Percentiles rank a stretch among this genome's conserved stretches.
Evolutionary conservation across 495 filamentous ascomycete genomes (phyloP).

Genomic region (Oidiodendron maius): DNA sequence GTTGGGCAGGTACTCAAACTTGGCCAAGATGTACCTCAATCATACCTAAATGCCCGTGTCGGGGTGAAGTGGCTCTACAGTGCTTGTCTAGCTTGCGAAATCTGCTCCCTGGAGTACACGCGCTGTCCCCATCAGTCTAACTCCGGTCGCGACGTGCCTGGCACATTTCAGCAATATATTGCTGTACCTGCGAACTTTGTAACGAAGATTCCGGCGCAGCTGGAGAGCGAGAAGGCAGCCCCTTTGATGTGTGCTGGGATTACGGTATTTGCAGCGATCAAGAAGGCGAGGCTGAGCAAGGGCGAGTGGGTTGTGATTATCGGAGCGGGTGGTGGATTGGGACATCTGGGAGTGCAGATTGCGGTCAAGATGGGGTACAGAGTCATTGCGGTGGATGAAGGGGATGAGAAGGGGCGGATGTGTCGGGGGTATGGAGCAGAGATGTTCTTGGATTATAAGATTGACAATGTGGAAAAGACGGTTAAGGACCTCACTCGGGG

Average conservation of each 20-base stretch:
- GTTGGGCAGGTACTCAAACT: no score
- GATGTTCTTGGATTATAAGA: conserved; percentile 29
- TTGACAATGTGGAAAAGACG: background rate
- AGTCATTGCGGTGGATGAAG: conserved; percentile 32
- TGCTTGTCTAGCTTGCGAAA: no score
- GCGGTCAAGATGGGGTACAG: conserved; percentile 33
- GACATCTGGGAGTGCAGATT: conserved; percentile 45
- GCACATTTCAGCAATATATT: conserved; percentile 67
- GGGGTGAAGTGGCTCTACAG: no score
- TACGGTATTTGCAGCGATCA: conserved; percentile 27
- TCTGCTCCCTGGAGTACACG: no score
- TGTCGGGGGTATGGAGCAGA: conserved; percentile 29
- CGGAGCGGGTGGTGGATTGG: conserved; percentile 50
- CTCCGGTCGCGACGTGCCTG: conserved; percentile 40
- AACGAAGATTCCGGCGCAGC: conserved; percentile 55
- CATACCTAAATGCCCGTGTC: no score
- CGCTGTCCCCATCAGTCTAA: no score
- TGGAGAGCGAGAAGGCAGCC: conserved; percentile 48
- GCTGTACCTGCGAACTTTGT: conserved; percentile 55
- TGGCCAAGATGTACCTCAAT: no score
- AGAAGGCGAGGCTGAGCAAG: conserved; percentile 30
- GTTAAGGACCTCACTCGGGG: background rate
- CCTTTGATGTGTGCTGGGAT: conserved; percentile 50
- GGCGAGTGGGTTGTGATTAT: conserved; percentile 46
- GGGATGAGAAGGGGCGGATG: conserved; percentile 39